Base-by-base conservation (phyloP, 75 land plant species). In the Selaginella moellendorffii region DNA sequence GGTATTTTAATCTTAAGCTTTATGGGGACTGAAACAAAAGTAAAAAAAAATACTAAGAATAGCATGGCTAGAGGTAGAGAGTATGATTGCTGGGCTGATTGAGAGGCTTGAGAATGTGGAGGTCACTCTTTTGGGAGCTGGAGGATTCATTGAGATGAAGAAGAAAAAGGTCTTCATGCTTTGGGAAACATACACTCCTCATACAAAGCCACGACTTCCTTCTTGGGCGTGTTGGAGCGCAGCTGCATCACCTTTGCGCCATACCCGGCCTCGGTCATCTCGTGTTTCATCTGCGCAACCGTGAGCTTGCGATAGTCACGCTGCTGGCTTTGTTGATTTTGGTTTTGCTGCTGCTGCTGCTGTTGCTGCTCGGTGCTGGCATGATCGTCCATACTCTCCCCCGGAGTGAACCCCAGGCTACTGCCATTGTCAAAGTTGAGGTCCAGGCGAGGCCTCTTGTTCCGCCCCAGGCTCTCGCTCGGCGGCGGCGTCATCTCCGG, bases 261-360 rank as follows among this genome's bases (percentile, higher is more conserved):
- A 75, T 81, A 83, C 30, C 87, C 85, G 59, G 82, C 73, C 61
- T 77, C 83, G 2, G 97, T 88, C 19, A 91, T 71, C 68, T 81
- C 88, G 54, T 88, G 81, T 71, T 81, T 91, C 19, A 91, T 79
- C 60, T 83, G 85, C 24, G 53, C 65, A 21, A 91, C 77, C 0
- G 97, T 91, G 46, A 91, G 73, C 61, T 81, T 91, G 1, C 69
- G 74, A 63, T 91, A 91, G 29, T 91, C 46, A 8, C 53, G 26
- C 30, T 25, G 23, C 66, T 31, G 52, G n/a, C n/a, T n/a, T n/a
- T n/a, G n/a, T n/a, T n/a, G n/a, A n/a, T n/a, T n/a, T n/a, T n/a
- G n/a, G n/a, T n/a, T n/a, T n/a, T n/a, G n/a, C 53, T 26, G 12
- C 20, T 17, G 19, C 9, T 21, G n/a, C 1, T 23, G 28, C 1